Percentiles rank a stretch among this genome's conserved stretches.
phyloP scores from a whole-genome alignment of 2,329 filamentous ascomycete genomes.

The Diplodia scrobiculata region DNA sequence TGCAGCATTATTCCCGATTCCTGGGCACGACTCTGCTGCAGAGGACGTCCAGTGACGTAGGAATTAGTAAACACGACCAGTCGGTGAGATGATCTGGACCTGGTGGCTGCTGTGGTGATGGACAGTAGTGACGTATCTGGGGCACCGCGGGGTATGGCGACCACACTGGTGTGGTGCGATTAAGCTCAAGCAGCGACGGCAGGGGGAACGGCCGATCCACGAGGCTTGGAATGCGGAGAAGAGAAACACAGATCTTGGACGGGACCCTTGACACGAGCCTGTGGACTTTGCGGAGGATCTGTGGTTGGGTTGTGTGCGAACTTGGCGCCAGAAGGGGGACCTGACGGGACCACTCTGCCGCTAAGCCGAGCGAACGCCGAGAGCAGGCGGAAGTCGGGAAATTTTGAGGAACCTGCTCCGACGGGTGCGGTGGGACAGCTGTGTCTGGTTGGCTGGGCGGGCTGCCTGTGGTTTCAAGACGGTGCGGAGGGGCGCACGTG shows the following conservation, averaged over 20 bases:
- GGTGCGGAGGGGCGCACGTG: background rate
- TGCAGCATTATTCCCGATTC: background rate
- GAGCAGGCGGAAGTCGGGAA: background rate
- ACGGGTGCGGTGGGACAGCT: background rate
- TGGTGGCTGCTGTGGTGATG: background rate
- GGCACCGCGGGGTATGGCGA: background rate
- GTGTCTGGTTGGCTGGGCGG: background rate
- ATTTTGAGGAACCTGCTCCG: slow-evolving; percentile 5
- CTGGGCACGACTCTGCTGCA: background rate
- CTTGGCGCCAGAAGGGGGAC: slow-evolving; percentile 12
- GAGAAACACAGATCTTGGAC: slow-evolving; percentile 24
- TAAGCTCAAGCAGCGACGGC: slow-evolving; percentile 18
- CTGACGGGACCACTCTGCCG: slow-evolving; percentile 6
- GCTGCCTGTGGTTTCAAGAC: background rate
- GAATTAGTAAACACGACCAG: background rate
- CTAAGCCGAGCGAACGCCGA: slow-evolving; percentile 14
- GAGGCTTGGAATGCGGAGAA: slow-evolving; percentile 12
- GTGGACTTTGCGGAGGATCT: slow-evolving; percentile 25
- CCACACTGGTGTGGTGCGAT: slow-evolving; percentile 8
- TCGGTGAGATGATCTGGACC: background rate
- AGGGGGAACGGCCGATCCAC: slow-evolving; percentile 11
- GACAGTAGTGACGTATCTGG: background rate
- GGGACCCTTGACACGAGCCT: slow-evolving; percentile 19
- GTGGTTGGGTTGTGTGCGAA: slow-evolving; percentile 18
- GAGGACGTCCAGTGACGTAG: background rate